Conservation (phyloP, 129 eudicot species). For the Artemisia tridentata region DNA sequence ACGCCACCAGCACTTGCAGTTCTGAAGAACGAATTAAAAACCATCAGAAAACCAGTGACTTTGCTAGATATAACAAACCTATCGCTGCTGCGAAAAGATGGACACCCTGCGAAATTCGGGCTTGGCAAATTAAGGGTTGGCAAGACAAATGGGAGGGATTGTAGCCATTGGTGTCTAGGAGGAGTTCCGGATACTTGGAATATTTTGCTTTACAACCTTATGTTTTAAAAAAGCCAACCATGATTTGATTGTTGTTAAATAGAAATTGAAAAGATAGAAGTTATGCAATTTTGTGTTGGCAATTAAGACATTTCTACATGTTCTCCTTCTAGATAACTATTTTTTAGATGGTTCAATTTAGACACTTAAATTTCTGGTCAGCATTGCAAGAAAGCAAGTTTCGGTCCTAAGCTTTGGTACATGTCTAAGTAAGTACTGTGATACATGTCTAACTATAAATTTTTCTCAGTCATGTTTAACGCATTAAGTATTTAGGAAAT, state of each 20-base stretch:
- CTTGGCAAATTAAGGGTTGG: constrained; percentile 11
- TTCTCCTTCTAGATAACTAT: too few relatives aligned
- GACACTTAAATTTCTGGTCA: too few relatives aligned
- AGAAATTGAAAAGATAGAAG: neutral
- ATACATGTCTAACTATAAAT: too few relatives aligned
- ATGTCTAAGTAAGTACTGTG: too few relatives aligned
- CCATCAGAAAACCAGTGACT: constrained; percentile 53
- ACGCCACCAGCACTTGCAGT: constrained; percentile 42
- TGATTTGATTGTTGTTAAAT: constrained; percentile 13
- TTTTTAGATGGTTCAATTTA: too few relatives aligned
- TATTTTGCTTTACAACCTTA: constrained; percentile 56
- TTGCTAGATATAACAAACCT: constrained; percentile 68
- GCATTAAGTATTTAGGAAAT: too few relatives aligned
- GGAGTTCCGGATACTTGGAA: constrained; percentile 97
- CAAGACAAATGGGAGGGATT: constrained; percentile 47
- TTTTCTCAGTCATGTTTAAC: too few relatives aligned
- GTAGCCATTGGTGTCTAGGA: constrained; percentile 90
- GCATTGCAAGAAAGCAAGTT: too few relatives aligned
- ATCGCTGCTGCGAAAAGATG: constrained; percentile 73
- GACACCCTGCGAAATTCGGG: constrained; percentile 73
- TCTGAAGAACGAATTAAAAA: constrained; percentile 47
- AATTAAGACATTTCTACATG: neutral
- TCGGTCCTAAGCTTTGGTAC: too few relatives aligned
- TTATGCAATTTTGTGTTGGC: constrained; percentile 9
- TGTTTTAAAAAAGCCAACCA: constrained; percentile 17